Evolutionary conservation across 805 yeast species (phyloP), one percentile per base, ranked within the genome.

Genomic region (Candida easanensis): DNA sequence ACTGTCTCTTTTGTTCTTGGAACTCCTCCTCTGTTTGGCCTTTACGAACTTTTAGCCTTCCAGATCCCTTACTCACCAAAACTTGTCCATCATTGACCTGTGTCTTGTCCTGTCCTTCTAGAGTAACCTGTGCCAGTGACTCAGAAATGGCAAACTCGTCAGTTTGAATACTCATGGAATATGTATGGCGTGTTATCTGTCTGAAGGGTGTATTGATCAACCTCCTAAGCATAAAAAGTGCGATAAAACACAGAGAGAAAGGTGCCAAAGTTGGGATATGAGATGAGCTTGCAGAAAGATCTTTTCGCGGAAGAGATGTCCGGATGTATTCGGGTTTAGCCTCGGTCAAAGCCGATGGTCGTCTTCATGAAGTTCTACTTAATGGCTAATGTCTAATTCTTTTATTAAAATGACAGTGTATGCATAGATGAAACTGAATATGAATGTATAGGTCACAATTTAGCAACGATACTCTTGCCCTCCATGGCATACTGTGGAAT

Each of bases 11-110:
- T 60, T 88, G 91, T 8, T 46, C 56, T 26, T 57, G 63, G 50
- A 65, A 88, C 44, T 77, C 84, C 41, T 81, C 90, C 33, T 78
- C 80, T 0, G 83, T 56, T 57, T 88, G 97, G 0, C 80, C 82
- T 53, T 84, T 87, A 33, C 96, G 73, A 20, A 71, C 60, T 42
- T 71, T 74, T 4, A 60, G 56, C 42, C 70, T 65, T 0, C 80
- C 80, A 1, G 77, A 70, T 1, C 74, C 65, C 44, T 68, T 74
- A 27, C 64, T 60, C 4, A 74, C 76, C 3, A 64, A 47, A 2
- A 74, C 76, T 48, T 69, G 71, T 1, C 78, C 58, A 30, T 56
- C 53, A 22, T 57, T 54, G 16, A 46, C 9, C 15, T 42, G 40
- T 9, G 60, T 51, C 27, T 49, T 56, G 33, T 56, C 57, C 11